A percentile compares a stretch with the other conserved stretches of the same genome.
phyloP scores from a whole-genome alignment of 169 alveolate genomes.

The Plasmodium billcollinsi region DNA sequence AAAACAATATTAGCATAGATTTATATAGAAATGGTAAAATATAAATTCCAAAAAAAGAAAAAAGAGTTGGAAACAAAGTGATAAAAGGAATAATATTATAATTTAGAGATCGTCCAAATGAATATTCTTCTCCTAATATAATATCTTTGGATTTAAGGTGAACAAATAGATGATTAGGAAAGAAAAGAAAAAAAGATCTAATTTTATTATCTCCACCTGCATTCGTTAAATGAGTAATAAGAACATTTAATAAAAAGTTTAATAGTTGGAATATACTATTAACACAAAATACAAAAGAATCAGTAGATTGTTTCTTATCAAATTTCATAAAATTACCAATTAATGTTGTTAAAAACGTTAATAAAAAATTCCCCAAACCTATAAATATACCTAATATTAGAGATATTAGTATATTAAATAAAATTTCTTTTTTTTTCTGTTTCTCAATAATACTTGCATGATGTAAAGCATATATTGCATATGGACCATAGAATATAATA shows the following conservation, averaged over 20 bases:
- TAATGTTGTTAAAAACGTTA: conserved; percentile 50
- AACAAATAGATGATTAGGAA: conserved; percentile 22
- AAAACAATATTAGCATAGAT: conserved; percentile 13
- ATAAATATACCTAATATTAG: conserved; percentile 71
- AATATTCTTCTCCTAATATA: conserved; percentile 43
- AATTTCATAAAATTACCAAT: conserved; percentile 70
- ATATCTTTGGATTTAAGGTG: conserved; percentile 5
- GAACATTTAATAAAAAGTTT: conserved; percentile 77
- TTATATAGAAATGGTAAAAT: conserved; percentile 27
- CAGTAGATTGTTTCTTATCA: conserved; percentile 70
- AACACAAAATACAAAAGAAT: conserved; percentile 76
- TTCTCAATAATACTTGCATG: conserved; percentile 40
- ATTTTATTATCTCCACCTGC: conserved; percentile 83
- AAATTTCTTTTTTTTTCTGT: conserved; percentile 11
- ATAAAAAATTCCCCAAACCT: conserved; percentile 79
- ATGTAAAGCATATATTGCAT: conserved; percentile 79
- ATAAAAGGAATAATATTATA: conserved; percentile 43
- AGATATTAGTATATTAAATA: conserved; percentile 20
- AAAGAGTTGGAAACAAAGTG: conserved; percentile 19
- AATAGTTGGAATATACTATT: conserved; percentile 57
- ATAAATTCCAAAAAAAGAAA: conserved; percentile 35
- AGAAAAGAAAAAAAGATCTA: conserved; percentile 32
- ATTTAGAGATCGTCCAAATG: conserved; percentile 26
- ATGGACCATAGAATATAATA: conserved; percentile 81
- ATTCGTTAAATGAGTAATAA: conserved; percentile 80